phyloP scores from a whole-genome alignment of 495 filamentous ascomycete genomes.

The Articulospora tetracladia region DNA sequence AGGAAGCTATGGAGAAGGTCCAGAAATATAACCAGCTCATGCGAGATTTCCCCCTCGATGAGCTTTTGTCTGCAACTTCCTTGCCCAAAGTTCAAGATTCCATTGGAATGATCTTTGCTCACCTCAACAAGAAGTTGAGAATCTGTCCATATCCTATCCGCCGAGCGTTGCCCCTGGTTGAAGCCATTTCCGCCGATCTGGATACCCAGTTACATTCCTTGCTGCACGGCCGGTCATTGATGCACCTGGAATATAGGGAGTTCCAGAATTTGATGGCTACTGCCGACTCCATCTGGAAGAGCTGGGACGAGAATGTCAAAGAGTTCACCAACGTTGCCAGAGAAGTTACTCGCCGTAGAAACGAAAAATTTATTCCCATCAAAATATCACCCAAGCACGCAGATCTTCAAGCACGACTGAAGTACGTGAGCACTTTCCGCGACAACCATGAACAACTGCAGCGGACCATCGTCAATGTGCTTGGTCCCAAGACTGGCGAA shows the following conservation, averaged over 20 bases:
- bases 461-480: slow-evolving; percentile 88
- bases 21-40: slow-evolving; percentile 98
- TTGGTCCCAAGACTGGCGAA: slow-evolving; percentile 66
- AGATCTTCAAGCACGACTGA: slow-evolving; percentile 81
- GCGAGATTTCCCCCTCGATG: slow-evolving; percentile 90
- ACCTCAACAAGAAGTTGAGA: slow-evolving; percentile 95
- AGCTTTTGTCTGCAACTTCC: slow-evolving; percentile 87
- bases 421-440: slow-evolving; percentile 90
- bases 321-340: slow-evolving; percentile 97
- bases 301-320: slow-evolving; percentile 94
- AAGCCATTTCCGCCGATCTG: slow-evolving; percentile 94
- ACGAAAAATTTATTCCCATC: slow-evolving; percentile 97
- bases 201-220: slow-evolving; percentile 80
- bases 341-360: slow-evolving; percentile 83
- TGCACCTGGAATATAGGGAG: slow-evolving; percentile 88
- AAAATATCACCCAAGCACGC: slow-evolving; percentile 83
- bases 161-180: slow-evolving; percentile 88
- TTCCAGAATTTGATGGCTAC: slow-evolving; percentile 82
- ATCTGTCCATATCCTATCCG: slow-evolving; percentile 92
- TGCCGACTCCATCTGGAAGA: slow-evolving; percentile 78
- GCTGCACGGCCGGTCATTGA: slow-evolving; percentile 78
- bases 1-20: slow-evolving; percentile 89
- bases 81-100: slow-evolving; percentile 88
- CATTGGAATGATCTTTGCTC: slow-evolving; percentile 78
- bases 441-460: slow-evolving; percentile 97